These are phyloP conservation scores for Aphanomyces cochlioides DNA, from an alignment of 352 stramenopile genomes.

Conservation along the genomic window DNA sequence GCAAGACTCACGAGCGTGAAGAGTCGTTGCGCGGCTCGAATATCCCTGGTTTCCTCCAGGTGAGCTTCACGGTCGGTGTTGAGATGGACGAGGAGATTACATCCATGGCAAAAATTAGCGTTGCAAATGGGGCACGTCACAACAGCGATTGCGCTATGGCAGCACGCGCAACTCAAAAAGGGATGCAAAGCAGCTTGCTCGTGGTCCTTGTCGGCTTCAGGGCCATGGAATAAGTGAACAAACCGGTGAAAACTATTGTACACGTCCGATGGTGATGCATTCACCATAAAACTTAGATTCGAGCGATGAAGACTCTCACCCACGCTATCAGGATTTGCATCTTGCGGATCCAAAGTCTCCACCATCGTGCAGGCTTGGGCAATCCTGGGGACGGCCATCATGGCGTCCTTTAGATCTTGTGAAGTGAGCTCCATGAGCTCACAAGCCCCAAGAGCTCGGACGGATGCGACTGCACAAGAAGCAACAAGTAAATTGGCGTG, in stretches of 20 bases:
- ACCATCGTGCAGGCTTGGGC: neutral
- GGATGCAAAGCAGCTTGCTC: too few species aligned
- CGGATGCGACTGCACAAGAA: slow-evolving; percentile 46
- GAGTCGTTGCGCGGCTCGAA: slow-evolving; percentile 6
- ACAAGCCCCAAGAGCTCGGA: slow-evolving; percentile 51
- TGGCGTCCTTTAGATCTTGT: slow-evolving; percentile 42
- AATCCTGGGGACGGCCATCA: slow-evolving; percentile 26
- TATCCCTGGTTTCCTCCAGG: slow-evolving; percentile 22
- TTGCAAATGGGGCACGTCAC: slow-evolving; percentile 9
- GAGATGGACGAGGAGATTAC: slow-evolving; percentile 24
- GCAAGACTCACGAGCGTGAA: slow-evolving; percentile 5
- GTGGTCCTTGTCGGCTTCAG: too few species aligned
- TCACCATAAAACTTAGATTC: too few species aligned
- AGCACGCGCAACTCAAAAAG: slow-evolving; percentile 26
- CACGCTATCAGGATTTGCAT: neutral
- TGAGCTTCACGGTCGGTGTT: slow-evolving; percentile 25
- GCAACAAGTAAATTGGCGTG: slow-evolving; percentile 52
- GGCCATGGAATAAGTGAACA: slow-evolving; percentile 30
- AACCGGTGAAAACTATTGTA: slow-evolving; percentile 15
- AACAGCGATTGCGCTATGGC: slow-evolving; percentile 11
- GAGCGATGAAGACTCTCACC: too few species aligned
- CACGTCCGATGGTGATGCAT: neutral
- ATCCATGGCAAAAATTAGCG: slow-evolving; percentile 20
- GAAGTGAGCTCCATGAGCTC: slow-evolving; percentile 52
- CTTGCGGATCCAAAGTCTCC: neutral